These are phyloP conservation scores for Arabis alpina DNA, from an alignment of 345 rosid genomes.

Conservation along the genomic window DNA sequence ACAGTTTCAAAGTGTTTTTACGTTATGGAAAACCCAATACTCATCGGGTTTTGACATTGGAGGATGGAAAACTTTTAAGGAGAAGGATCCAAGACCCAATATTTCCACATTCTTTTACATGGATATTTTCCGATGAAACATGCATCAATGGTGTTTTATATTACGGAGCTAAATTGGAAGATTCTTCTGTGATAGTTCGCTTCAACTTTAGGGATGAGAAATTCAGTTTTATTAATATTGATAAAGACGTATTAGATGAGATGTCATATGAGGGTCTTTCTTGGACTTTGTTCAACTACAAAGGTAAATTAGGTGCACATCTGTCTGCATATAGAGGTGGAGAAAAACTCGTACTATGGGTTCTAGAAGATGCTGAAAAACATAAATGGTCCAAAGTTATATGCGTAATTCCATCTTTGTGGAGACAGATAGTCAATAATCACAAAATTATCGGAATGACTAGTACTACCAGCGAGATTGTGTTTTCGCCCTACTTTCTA, in stretches of 20 bases:
- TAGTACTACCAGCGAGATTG: background rate
- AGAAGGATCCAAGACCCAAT: background rate
- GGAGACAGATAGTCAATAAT: background rate
- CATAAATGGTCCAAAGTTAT: slow-evolving; percentile 10
- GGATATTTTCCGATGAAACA: background rate
- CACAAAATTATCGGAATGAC: background rate
- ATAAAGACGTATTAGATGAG: background rate
- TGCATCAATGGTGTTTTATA: slow-evolving; percentile 23
- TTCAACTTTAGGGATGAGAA: slow-evolving; percentile 6
- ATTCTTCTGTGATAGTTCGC: background rate
- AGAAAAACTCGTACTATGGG: background rate
- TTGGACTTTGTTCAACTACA: background rate
- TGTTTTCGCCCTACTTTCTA: background rate
- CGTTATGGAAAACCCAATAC: background rate
- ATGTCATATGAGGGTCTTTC: rapidly evolving
- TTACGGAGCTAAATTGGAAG: rapidly evolving
- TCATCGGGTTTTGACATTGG: slow-evolving; percentile 22
- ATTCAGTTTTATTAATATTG: background rate
- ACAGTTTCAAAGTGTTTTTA: slow-evolving; percentile 20
- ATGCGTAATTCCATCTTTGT: background rate
- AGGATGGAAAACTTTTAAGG: background rate
- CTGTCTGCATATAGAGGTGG: rapidly evolving
- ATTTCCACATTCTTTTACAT: background rate
- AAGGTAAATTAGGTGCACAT: slow-evolving; percentile 17
- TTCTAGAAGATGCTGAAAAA: slow-evolving; percentile 16